phyloP scores from a whole-genome alignment of 2,329 filamentous ascomycete species.

The Sclerotiophoma versabilis region DNA sequence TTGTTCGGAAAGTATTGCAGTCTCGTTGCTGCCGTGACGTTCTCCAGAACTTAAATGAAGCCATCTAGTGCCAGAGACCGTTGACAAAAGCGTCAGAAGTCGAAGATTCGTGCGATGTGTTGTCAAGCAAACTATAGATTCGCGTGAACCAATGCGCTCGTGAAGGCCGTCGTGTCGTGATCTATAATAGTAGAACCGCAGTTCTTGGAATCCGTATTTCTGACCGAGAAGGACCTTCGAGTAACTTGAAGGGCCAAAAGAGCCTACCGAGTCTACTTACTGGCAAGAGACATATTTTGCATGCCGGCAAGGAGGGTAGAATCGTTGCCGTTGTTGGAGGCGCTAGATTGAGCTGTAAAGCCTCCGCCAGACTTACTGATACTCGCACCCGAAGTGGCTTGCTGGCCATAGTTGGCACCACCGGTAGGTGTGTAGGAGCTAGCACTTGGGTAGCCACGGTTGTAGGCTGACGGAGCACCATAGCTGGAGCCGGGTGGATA shows the following conservation, averaged over 20 bases:
- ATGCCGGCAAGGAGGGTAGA: slow-evolving; percentile 26
- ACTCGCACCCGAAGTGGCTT: slow-evolving; percentile 17
- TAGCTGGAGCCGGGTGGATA: slow-evolving; percentile 39
- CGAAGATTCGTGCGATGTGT: background rate
- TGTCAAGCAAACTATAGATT: background rate
- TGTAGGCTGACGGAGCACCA: slow-evolving; percentile 31
- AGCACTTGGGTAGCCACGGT: slow-evolving; percentile 27
- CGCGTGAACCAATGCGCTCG: background rate
- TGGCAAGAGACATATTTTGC: slow-evolving; percentile 35
- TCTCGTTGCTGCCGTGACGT: background rate
- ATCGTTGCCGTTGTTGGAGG: slow-evolving; percentile 25
- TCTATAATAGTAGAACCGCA: background rate
- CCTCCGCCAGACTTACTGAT: background rate
- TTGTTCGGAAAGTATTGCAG: background rate
- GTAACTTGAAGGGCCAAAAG: background rate
- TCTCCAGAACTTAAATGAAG: background rate
- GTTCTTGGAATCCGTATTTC: background rate
- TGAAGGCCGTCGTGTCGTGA: slow-evolving; percentile 7
- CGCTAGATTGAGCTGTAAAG: background rate
- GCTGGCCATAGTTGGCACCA: slow-evolving; percentile 25
- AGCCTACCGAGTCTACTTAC: slow-evolving; percentile 20
- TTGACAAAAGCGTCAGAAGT: background rate
- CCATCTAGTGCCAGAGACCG: background rate
- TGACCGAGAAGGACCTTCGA: background rate
- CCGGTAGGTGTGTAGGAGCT: slow-evolving; percentile 25